Evolutionary conservation across 139 green algal species (phyloP).

Genomic region (Dunaliella primolecta): DNA sequence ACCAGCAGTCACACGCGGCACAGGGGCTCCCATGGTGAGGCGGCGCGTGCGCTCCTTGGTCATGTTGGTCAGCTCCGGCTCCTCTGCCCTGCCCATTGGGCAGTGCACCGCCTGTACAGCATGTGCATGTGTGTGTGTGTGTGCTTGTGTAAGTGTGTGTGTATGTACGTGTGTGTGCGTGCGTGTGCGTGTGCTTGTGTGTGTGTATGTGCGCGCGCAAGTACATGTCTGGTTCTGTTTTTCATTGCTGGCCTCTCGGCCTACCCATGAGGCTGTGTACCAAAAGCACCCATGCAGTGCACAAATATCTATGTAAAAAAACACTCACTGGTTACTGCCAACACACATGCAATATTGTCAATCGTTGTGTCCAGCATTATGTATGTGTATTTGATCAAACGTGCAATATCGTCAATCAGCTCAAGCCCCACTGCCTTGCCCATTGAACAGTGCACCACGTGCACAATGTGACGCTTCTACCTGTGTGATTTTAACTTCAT

Average conservation of each 20-base stretch:
- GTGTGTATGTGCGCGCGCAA: too few species aligned
- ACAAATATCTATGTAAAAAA: too few species aligned
- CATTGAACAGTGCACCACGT: conserved; percentile 25
- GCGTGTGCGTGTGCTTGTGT: too few species aligned
- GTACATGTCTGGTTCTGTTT: too few species aligned
- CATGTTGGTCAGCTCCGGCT: conserved; percentile 14
- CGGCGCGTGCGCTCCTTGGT: conserved; percentile 13
- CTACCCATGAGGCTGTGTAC: too few species aligned
- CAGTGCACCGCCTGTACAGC: conserved; percentile 22
- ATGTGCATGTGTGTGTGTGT: neutral
- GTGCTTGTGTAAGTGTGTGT: neutral
- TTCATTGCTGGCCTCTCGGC: too few species aligned
- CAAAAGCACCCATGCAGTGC: too few species aligned
- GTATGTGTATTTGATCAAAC: too few species aligned
- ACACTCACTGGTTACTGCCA: too few species aligned
- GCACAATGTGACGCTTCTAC: neutral
- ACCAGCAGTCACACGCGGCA: neutral
- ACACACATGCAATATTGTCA: too few species aligned
- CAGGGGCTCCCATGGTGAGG: conserved; percentile 30
- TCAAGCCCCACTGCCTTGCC: conserved; percentile 8
- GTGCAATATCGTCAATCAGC: neutral
- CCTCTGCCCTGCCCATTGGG: conserved; percentile 10
- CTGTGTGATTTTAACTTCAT: too few species aligned
- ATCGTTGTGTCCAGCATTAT: too few species aligned
- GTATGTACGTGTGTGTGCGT: neutral